Evolutionary conservation across 352 stramenopile species (phyloP), one percentile per base, ranked within the genome.

Genomic region (Pythium rhizo-oryzae): DNA sequence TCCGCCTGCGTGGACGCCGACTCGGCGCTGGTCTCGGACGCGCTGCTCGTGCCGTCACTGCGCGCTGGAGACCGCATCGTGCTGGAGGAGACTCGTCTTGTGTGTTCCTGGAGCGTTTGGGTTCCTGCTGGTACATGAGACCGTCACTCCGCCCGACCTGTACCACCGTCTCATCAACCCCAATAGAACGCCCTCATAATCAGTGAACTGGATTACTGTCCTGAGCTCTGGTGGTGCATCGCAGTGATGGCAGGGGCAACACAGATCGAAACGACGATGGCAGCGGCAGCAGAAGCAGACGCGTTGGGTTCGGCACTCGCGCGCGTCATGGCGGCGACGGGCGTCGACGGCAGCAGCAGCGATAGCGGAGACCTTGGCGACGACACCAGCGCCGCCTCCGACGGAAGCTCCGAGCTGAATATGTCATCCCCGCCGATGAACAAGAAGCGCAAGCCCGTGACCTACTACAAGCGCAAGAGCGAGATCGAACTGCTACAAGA

Each of bases 391-490:
- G 37, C 37, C 11, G 37, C 3, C 4, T 43, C 37, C 11, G 37
- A 43, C 37, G 37, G 11, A 18, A 43, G 37, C 37, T 18, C 5
- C 11, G 9, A 12, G 16, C 19, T 8, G 6, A 6, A 33, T 2
- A 2, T 33, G 13, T 18, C 28, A 30, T 30, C 7, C 8, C 53
- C 21, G 13, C 21, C 28, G 3, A 4, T 28, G 9, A n/a, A 18
- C 16, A 62, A 62, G 55, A 62, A 62, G 21, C 55, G 25, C 55
- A 62, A 62, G 39, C 13, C 55, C 25, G 49, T 55, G n/a, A 62
- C 55, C 15, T 62, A 62, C 35, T 62, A 62, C 55, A 9, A 39
- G 15, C 55, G 55, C 19, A 51, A 62, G 35, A 44, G 35, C 33
- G 55, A 62, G 55, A 62, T 62, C 35, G 37, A 19, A 3, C 30